Evolutionary conservation across 2,329 filamentous ascomycete species (phyloP), one percentile per base, ranked within the genome.

Genomic region (Cladophialophora chaetospira): DNA sequence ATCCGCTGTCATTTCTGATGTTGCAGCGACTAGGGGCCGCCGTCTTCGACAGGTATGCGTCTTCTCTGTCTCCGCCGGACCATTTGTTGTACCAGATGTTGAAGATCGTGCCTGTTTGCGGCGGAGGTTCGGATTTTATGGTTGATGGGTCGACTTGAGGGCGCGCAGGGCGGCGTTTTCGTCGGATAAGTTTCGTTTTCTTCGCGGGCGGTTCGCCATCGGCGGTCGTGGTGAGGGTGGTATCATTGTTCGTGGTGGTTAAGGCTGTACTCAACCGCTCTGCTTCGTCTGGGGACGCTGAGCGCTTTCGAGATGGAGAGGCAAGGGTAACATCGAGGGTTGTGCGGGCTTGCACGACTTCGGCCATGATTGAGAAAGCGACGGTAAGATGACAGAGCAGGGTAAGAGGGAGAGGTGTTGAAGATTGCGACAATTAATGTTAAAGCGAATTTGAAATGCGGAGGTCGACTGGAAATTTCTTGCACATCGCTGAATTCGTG

Each of bases 21-120:
- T 92, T 94, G 79, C 94, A 97, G 53, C 95, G 88, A 2, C 88
- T 88, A 63, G 88, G 86, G 3, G 94, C 93, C 11, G 87, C 83
- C 19, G 87, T 88, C 70, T 97, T 88, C 31, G 88, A 90, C 3
- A 91, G 82, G 69, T 93, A 91, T 66, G 92, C 91, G 77, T 95
- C 91, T 70, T 97, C 93, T 59, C 91, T 85, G 74, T 99, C 94
- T 68, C 94, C 94, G 64, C 94, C 94, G 0, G 87, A 88, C 92
- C 93, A 97, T 75, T 97, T 97, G 78, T 96, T 97, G 77, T 97
- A 96, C 93, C 92, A 97, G 69, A 96, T 95, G 74, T 99, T 99
- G 81, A 94, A 99, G 57, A 92, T 91, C 0, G 90, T 96, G 51
- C 94, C 94, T 0, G 93, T 97, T 68, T 97, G 92, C 1, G 90